Base-by-base conservation (phyloP, 345 rosid species). In the Syzygium grande region DNA sequence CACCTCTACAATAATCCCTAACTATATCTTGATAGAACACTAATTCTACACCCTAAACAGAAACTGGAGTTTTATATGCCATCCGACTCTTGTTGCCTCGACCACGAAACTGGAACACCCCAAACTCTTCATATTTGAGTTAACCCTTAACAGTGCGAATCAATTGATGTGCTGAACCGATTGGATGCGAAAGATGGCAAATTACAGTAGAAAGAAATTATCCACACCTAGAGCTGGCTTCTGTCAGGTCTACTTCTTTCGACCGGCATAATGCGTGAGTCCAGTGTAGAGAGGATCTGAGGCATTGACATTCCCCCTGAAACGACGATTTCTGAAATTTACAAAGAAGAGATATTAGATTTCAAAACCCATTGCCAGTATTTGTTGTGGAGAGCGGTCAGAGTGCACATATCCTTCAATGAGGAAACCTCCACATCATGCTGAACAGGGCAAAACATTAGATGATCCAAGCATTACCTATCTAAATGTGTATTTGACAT, bases 261-360 rank as follows among this genome's bases (percentile, higher is more conserved):
- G 84, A 91, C 91, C 84, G 92, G 90, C 88, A 87, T 89, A 41
- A 54, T 85, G 84, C 88, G 89, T 38, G 93, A 61, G 87, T 94
- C 98, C 86, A 96, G 87, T 5, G 98, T 93, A 11, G 98, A 91
- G 29, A 98, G 94, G 86, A 94, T 92, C 91, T 97, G 99, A 7
- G 99, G 99, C 98, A 98, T 96, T 7, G 99, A 96, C 99, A 98
- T 95, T 73, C 99, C 99, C 41, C 98, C 99, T 0, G 99, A 98
- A 43, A 98, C 99, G 14, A 97, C 97, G 8, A 98, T 97, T 93
- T 98, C 99, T 98, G 97, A 90, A 91, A 88, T 22, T 34, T 54
- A 55, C 53, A 85, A 17, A 9, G 46, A 54, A 38, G 4, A 41
- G 41, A 73, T 0, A 73, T 19, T 73, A 73, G 46, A 73, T 38